These are phyloP conservation scores for Lathyrus oleraceus DNA, from an alignment of 306 rosid species.

Conservation along the genomic window DNA sequence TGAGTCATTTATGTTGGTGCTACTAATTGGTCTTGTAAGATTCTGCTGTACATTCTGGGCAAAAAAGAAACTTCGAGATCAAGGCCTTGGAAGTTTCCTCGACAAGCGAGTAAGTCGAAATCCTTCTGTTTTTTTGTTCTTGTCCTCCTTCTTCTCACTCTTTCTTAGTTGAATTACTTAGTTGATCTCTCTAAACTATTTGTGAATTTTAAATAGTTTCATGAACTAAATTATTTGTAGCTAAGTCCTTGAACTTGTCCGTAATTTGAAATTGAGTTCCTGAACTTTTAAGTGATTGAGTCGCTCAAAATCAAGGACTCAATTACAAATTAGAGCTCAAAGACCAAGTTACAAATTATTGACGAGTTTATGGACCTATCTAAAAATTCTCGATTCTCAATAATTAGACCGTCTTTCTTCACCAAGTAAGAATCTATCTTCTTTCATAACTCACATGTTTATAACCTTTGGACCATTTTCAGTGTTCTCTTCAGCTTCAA, in stretches of 20 bases:
- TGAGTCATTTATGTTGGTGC: constrained; percentile 50
- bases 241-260: background rate
- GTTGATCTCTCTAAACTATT: background rate
- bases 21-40: constrained; percentile 54
- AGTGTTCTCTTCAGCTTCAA: constrained; percentile 63
- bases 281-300: background rate
- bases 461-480: constrained; percentile 15
- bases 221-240: background rate
- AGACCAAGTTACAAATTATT: background rate
- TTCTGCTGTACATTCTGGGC: constrained; percentile 75
- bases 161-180: background rate
- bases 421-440: too few relatives aligned
- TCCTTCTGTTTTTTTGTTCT: background rate
- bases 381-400: background rate
- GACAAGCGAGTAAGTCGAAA: constrained; percentile 59
- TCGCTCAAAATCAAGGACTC: background rate
- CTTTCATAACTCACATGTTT: background rate
- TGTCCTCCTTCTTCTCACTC: background rate
- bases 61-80: constrained; percentile 66
- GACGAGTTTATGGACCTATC: background rate
- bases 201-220: background rate
- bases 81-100: constrained; percentile 64
- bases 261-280: background rate
- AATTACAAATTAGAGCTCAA: background rate
- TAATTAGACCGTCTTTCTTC: background rate